Evolutionary conservation across 345 rosid genomes (phyloP), one percentile per base, ranked within the genome.

Genomic region (Hibiscus syriacus): DNA sequence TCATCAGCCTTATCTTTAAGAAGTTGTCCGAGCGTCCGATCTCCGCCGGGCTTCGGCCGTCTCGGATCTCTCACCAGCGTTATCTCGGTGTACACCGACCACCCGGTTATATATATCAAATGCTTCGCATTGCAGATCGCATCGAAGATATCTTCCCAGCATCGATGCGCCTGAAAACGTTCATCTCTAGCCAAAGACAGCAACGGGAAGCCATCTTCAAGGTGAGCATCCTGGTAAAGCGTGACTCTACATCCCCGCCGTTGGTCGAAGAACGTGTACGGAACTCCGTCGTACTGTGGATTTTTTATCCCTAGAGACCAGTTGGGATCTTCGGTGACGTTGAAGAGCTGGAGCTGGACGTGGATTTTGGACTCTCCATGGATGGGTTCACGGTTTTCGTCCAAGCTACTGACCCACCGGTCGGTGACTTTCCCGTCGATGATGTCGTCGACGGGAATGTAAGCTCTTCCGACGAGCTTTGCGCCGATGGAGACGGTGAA

Each of bases 101-200:
- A 69, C 0, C 72, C 72, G 0, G 72, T 58, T 1, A 69, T 69
- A 38, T 69, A 69, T 17, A 69, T 57, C 13, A 69, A 30, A 29
- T 69, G 26, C 5, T 58, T 9, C 4, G 72, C 72, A 12, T 58
- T 58, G 26, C 1, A 20, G 25, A 69, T 69, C 1, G 66, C 56
- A 27, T 69, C 72, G 20, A 57, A 69, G 14, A 69, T 58, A 65
- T 69, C 72, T 55, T 69, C 72, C 72, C 72, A 69, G 41, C 72
- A 69, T 43, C 72, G 46, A 4, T 58, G 64, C 46, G 65, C 57
- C 8, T 58, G 27, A 10, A 57, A 58, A 32, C 0, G 23, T 22
- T 32, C 59, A 12, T 4, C 25, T 32, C 64, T 4, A 13, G 59
- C 29, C 29, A 66, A 53, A 58, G 55, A 9, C 7, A 29, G 14